A percentile compares a stretch with the other conserved stretches of the same genome.
Evolutionary conservation across 1,284 basidiomycete species (phyloP).

Genomic region (Naganishia cerealis): DNA sequence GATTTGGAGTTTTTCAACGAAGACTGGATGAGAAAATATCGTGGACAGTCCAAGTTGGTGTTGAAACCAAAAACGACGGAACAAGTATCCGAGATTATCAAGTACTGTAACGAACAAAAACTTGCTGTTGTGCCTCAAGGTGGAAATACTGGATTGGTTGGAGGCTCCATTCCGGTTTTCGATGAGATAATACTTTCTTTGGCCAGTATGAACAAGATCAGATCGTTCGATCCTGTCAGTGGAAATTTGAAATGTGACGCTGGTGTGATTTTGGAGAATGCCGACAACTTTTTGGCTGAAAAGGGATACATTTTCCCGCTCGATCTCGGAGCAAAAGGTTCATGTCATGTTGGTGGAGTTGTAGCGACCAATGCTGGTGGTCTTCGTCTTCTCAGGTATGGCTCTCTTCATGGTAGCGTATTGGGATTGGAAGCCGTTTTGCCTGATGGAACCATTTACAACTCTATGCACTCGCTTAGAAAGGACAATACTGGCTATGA

Average conservation of each 20-base stretch:
- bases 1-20: conserved; percentile 82
- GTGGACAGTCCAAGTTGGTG: conserved; percentile 77
- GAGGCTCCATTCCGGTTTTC: conserved; percentile 84
- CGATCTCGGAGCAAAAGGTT: neutral
- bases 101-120: conserved; percentile 73
- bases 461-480: conserved; percentile 73
- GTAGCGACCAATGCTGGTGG: conserved; percentile 97
- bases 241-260: conserved; percentile 68
- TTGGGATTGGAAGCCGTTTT: conserved; percentile 96
- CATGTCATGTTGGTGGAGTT: conserved; percentile 96
- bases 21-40: conserved; percentile 98
- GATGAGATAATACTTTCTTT: conserved; percentile 88
- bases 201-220: conserved; percentile 76
- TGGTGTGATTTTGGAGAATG: conserved; percentile 85
- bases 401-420: conserved; percentile 90
- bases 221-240: conserved; percentile 88
- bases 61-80: conserved; percentile 83
- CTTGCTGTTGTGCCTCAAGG: conserved; percentile 94
- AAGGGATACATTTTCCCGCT: conserved; percentile 88
- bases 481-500: conserved; percentile 99
- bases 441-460: conserved; percentile 88
- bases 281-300: conserved; percentile 82
- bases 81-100: conserved; percentile 83
- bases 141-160: conserved; percentile 96
- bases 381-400: conserved; percentile 87